Evolutionary conservation across 1,139 yeast species (phyloP).

Genomic region (Candida tetrigidarum): DNA sequence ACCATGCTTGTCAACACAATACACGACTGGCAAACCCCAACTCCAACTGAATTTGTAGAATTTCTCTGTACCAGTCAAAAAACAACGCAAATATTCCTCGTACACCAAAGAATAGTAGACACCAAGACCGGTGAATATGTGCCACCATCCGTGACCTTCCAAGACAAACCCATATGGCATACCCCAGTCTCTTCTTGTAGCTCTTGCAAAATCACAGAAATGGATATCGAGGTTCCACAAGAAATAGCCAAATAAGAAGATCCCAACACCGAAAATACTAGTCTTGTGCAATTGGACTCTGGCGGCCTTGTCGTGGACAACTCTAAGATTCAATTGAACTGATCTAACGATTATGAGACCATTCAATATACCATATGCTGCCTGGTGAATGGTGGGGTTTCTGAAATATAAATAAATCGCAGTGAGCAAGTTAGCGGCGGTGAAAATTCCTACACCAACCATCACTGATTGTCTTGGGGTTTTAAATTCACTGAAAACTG

Average conservation of each 20-base stretch:
- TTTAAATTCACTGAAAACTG: constrained; percentile 72
- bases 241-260: constrained; percentile 73
- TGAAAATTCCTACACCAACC: constrained; percentile 60
- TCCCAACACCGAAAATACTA: constrained; percentile 62
- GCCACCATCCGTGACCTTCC: constrained; percentile 99
- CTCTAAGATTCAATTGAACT: constrained; percentile 47
- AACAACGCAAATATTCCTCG: constrained; percentile 70
- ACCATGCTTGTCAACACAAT: constrained; percentile 35
- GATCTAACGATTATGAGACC: constrained; percentile 64
- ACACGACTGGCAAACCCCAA: constrained; percentile 40
- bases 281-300: constrained; percentile 53
- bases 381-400: constrained; percentile 89
- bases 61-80: constrained; percentile 54
- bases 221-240: constrained; percentile 89
- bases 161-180: constrained; percentile 87
- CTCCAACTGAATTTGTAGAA: constrained; percentile 59
- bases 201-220: constrained; percentile 67
- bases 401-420: constrained; percentile 66
- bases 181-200: constrained; percentile 67
- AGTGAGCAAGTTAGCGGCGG: constrained; percentile 60
- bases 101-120: constrained; percentile 62
- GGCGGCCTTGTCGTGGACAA: constrained; percentile 54
- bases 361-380: constrained; percentile 71
- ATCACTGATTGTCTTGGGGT: constrained; percentile 37
- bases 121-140: constrained; percentile 81